Conservation (phyloP, 2,329 filamentous ascomycete genomes). For the Aureobasidium sp. region DNA sequence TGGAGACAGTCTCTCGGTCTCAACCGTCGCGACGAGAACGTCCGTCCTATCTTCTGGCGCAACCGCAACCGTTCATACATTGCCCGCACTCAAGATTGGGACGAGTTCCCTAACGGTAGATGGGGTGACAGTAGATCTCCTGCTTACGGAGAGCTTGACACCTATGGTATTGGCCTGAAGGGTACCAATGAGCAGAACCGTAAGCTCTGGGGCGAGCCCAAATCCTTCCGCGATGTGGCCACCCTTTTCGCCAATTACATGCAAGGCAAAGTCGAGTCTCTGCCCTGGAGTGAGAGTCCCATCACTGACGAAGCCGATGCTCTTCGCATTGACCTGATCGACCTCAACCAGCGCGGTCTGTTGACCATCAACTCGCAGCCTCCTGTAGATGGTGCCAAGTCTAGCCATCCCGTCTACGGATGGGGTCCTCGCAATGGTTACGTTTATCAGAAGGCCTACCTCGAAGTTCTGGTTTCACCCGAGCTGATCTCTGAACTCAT, state of each 20-base stretch:
- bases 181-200: constrained; percentile 95
- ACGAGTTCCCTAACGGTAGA: constrained; percentile 96
- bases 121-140: constrained; percentile 97
- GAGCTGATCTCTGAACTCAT: constrained; percentile 71
- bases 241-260: constrained; percentile 81
- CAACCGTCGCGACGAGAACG: constrained; percentile 84
- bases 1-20: constrained; percentile 93
- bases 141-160: constrained; percentile 90
- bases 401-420: constrained; percentile 76
- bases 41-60: constrained; percentile 97
- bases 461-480: constrained; percentile 83
- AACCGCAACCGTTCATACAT: constrained; percentile 96
- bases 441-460: constrained; percentile 96
- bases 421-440: constrained; percentile 95
- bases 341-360: constrained; percentile 78
- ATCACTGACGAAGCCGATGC: constrained; percentile 75
- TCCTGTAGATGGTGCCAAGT: constrained; percentile 84
- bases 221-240: constrained; percentile 70
- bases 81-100: constrained; percentile 93
- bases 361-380: constrained; percentile 97
- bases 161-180: constrained; percentile 87
- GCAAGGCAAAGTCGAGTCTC: constrained; percentile 66
- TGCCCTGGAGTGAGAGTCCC: constrained; percentile 91
- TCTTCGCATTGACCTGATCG: constrained; percentile 69
- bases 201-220: constrained; percentile 86